phyloP scores from a whole-genome alignment of 164 flowering plant genomes.

The Vitis cinerea region DNA sequence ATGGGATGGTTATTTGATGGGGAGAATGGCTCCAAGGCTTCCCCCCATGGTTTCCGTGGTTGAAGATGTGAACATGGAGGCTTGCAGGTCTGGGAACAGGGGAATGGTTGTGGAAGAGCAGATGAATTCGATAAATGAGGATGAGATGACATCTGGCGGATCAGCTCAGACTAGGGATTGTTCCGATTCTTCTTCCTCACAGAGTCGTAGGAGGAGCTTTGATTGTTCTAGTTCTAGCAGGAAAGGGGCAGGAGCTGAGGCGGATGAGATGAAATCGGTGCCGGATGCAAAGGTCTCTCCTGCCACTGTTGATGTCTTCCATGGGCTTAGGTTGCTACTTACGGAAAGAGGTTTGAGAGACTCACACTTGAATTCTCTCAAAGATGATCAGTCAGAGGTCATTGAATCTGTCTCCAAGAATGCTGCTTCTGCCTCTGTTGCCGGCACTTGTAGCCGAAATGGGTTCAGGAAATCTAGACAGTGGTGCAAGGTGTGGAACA shows the following conservation, averaged over 20 bases:
- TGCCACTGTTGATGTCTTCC: slow-evolving; percentile 40
- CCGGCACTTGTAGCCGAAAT: slow-evolving; percentile 16
- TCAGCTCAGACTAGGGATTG: slow-evolving; percentile 36
- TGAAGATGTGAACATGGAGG: slow-evolving; percentile 31
- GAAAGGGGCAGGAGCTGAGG: slow-evolving; percentile 30
- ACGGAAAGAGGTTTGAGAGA: slow-evolving; percentile 46
- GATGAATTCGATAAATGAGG: slow-evolving; percentile 21
- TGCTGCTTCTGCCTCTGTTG: slow-evolving; percentile 10
- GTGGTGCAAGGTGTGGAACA: slow-evolving; percentile 44
- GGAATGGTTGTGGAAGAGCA: slow-evolving; percentile 19
- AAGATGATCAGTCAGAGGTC: slow-evolving; percentile 26
- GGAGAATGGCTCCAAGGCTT: slow-evolving; percentile 28
- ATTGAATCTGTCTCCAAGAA: slow-evolving; percentile 23
- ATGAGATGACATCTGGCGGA: slow-evolving; percentile 41
- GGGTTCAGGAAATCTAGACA: slow-evolving; percentile 29
- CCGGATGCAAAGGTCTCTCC: slow-evolving; percentile 49
- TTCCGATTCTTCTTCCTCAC: slow-evolving; percentile 24
- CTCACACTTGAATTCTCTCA: slow-evolving; percentile 27
- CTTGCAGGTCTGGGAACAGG: slow-evolving; percentile 15
- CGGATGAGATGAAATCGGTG: slow-evolving; percentile 34
- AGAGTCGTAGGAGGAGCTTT: slow-evolving; percentile 41
- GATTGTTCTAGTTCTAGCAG: slow-evolving; percentile 36
- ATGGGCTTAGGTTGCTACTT: slow-evolving; percentile 50
- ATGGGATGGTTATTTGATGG: slow-evolving; percentile 81
- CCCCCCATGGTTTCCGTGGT: slow-evolving; percentile 41